These are phyloP conservation scores for Schwanniomyces vanrijiae DNA, from an alignment of 805 yeast genomes.

Conservation along the genomic window DNA sequence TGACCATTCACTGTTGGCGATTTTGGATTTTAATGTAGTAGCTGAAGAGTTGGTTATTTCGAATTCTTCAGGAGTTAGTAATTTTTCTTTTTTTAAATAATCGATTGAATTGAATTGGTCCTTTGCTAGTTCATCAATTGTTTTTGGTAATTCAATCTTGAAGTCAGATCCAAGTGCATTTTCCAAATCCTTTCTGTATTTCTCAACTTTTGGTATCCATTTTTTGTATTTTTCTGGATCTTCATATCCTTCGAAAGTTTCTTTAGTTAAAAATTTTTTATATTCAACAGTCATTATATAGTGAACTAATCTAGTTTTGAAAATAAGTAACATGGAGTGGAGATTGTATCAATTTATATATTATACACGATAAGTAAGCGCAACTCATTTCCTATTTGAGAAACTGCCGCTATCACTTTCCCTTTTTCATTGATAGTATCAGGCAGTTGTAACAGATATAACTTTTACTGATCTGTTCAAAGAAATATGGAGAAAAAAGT, in stretches of 20 bases:
- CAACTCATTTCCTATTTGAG: slow-evolving; percentile 1
- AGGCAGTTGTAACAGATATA: neutral
- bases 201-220: slow-evolving; percentile 49
- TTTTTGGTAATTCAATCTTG: slow-evolving; percentile 30
- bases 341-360: neutral
- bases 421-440: neutral
- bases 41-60: slow-evolving; percentile 39
- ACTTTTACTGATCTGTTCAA: neutral
- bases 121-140: slow-evolving; percentile 27
- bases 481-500: neutral
- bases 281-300: slow-evolving; percentile 9
- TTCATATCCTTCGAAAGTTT: slow-evolving; percentile 32
- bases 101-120: slow-evolving; percentile 38
- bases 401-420: neutral
- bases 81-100: slow-evolving; percentile 33
- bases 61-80: slow-evolving; percentile 34
- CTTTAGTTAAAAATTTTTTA: slow-evolving; percentile 29
- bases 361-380: neutral
- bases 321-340: neutral
- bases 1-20: slow-evolving; percentile 33
- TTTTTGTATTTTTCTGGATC: slow-evolving; percentile 40
- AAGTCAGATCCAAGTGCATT: slow-evolving; percentile 29
- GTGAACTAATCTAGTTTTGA: neutral
- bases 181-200: slow-evolving; percentile 31
- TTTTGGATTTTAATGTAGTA: slow-evolving; percentile 21